Evolutionary conservation across 2,329 filamentous ascomycete genomes (phyloP).

Genomic region (Byssothecium circinans): DNA sequence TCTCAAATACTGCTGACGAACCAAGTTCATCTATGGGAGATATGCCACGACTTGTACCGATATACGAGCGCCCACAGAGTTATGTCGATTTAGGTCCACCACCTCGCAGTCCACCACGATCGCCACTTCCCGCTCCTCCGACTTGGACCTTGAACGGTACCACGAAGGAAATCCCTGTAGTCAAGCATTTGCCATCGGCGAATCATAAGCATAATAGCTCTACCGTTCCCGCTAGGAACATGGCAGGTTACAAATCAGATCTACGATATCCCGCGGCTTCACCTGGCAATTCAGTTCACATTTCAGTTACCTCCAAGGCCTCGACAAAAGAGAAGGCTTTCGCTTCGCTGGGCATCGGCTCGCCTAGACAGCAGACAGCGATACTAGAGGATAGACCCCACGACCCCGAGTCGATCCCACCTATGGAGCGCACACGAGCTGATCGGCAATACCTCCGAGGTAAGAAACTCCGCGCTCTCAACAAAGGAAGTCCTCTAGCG

Average conservation of each 20-base stretch:
- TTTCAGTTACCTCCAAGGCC: slow-evolving; percentile 16
- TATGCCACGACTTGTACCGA: slow-evolving; percentile 20
- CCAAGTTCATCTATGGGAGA: slow-evolving; percentile 8
- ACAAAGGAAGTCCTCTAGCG: slow-evolving; percentile 13
- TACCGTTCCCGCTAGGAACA: neutral
- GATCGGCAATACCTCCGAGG: slow-evolving; percentile 12
- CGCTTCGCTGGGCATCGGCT: slow-evolving; percentile 20
- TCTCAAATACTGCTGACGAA: slow-evolving; percentile 15
- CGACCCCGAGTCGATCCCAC: neutral
- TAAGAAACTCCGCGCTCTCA: slow-evolving; percentile 17
- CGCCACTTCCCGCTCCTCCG: slow-evolving; percentile 15
- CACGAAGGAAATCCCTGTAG: neutral
- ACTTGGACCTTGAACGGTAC: neutral
- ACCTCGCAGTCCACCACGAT: slow-evolving; percentile 22
- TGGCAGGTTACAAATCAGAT: neutral
- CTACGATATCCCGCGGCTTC: neutral
- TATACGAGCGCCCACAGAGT: slow-evolving; percentile 16
- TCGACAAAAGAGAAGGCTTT: slow-evolving; percentile 28
- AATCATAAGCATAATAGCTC: neutral
- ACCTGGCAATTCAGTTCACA: slow-evolving; percentile 3
- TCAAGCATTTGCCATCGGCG: neutral
- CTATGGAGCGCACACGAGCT: neutral
- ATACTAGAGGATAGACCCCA: slow-evolving; percentile 3
- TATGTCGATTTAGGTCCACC: slow-evolving; percentile 18
- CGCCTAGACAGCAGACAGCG: slow-evolving; percentile 11